phyloP scores from a whole-genome alignment of 169 alveolate genomes.

The Eimeria tenella region DNA sequence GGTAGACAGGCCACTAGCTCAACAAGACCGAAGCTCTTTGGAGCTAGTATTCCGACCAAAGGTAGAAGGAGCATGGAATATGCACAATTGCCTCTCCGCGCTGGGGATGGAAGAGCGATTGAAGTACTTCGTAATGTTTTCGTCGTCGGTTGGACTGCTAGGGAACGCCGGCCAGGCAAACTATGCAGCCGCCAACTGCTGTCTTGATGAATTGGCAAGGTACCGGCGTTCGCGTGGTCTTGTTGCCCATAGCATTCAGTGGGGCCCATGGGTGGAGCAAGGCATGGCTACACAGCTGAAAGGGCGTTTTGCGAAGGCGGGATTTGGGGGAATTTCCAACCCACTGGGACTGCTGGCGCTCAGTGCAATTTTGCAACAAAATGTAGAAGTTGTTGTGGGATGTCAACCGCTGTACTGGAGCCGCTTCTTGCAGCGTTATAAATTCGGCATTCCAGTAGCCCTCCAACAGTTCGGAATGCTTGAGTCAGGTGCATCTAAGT shows the following conservation, averaged over 20 bases:
- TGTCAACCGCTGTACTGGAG: too few species aligned
- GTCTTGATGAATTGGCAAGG: constrained; percentile 80
- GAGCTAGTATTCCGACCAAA: constrained; percentile 79
- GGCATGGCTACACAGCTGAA: constrained; percentile 81
- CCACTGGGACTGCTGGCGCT: constrained; percentile 80
- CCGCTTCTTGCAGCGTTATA: too few species aligned
- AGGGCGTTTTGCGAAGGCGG: constrained; percentile 80
- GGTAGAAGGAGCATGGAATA: constrained; percentile 84
- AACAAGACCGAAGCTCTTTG: constrained; percentile 64
- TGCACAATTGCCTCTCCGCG: constrained; percentile 66
- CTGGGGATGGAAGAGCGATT: constrained; percentile 54
- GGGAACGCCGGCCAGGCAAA: constrained; percentile 87
- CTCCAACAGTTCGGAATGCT: too few species aligned
- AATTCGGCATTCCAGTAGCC: too few species aligned
- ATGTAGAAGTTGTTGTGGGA: constrained; percentile 3
- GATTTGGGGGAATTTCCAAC: constrained; percentile 82
- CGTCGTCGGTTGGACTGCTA: constrained; percentile 84
- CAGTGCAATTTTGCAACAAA: constrained; percentile 20
- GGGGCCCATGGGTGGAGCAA: constrained; percentile 86
- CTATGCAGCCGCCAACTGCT: constrained; percentile 84
- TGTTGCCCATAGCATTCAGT: constrained; percentile 81
- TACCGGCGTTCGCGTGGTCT: constrained; percentile 78
- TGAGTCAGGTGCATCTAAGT: too few species aligned
- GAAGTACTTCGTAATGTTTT: constrained; percentile 81
- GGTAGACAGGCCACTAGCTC: constrained; percentile 64